Percentiles rank a stretch among this genome's conserved stretches.
Conservation (phyloP, 2,329 filamentous ascomycete species). For the Verticillium alfalfae region DNA sequence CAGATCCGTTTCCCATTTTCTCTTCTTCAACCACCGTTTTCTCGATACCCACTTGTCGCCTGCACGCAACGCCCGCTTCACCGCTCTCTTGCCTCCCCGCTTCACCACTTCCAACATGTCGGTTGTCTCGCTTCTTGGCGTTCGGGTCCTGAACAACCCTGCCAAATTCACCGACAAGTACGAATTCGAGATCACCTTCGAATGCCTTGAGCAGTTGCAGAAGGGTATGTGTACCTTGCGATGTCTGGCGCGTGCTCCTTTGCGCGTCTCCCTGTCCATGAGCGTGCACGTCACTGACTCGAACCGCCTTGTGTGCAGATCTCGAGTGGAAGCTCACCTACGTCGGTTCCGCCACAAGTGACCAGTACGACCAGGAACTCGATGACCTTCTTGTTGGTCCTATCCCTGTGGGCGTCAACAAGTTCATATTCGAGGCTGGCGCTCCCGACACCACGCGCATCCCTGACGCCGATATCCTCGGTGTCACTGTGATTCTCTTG, state of each 20-base stretch:
- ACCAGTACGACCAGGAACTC: conserved; percentile 97
- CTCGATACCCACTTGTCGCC: neutral
- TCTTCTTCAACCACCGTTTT: conserved; percentile 1
- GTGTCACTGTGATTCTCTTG: conserved; percentile 93
- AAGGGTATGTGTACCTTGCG: conserved; percentile 58
- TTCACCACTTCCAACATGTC: conserved; percentile 58
- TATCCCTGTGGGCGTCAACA: conserved; percentile 97
- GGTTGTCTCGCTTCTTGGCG: conserved; percentile 90
- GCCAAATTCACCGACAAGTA: conserved; percentile 90
- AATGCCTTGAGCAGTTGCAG: conserved; percentile 89
- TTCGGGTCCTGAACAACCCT: conserved; percentile 96
- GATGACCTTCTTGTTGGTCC: conserved; percentile 94
- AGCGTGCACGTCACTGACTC: neutral
- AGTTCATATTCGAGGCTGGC: conserved; percentile 96
- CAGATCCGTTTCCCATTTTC: neutral
- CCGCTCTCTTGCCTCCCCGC: conserved; percentile 2
- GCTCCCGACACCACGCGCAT: conserved; percentile 86
- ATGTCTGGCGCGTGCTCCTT: neutral
- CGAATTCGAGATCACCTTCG: conserved; percentile 97
- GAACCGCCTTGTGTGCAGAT: conserved; percentile 46
- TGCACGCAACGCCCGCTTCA: neutral
- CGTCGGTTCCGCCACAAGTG: conserved; percentile 93
- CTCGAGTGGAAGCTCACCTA: conserved; percentile 99
- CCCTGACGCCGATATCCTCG: conserved; percentile 89
- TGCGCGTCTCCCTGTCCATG: neutral